phyloP scores from a whole-genome alignment of 2,329 filamentous ascomycete genomes.

The Penicillium sp. region DNA sequence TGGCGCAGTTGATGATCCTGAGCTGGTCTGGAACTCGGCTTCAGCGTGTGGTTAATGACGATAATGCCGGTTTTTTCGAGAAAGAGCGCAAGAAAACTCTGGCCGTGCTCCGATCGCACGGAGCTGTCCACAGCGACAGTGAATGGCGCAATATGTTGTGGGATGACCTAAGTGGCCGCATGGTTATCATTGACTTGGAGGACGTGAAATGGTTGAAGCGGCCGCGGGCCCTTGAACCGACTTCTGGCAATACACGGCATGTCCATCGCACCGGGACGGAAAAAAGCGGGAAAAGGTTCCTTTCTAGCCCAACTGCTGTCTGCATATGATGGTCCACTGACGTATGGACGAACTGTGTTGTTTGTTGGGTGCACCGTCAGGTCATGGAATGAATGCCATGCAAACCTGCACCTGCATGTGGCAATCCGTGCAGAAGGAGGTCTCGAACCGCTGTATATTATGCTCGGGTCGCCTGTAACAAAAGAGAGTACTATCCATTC shows the following conservation, averaged over 20 bases:
- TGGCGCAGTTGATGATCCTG: neutral
- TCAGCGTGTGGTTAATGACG: neutral
- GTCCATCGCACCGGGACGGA: neutral
- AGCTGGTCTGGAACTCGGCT: neutral
- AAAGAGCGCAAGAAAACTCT: constrained; percentile 11
- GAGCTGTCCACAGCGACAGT: constrained; percentile 16
- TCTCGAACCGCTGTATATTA: too few relatives aligned
- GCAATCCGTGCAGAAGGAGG: too few relatives aligned
- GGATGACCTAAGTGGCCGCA: constrained; percentile 10
- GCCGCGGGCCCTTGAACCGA: constrained; percentile 12
- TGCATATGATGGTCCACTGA: too few relatives aligned
- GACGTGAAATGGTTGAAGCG: constrained; percentile 18
- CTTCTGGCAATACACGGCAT: constrained; percentile 9
- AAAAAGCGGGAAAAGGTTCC: too few relatives aligned
- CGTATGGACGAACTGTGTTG: too few relatives aligned
- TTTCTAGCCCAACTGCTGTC: too few relatives aligned
- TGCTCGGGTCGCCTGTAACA: too few relatives aligned
- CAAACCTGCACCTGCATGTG: too few relatives aligned
- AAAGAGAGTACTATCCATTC: too few relatives aligned
- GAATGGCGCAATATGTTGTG: constrained; percentile 24
- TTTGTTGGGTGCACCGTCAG: too few relatives aligned
- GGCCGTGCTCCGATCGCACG: constrained; percentile 8
- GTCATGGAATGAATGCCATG: too few relatives aligned
- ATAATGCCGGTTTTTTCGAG: neutral
- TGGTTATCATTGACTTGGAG: constrained; percentile 25